Evolutionary conservation across 176 grass and related monocot genomes (phyloP), one percentile per base, ranked within the genome.

Genomic region (Triticum monococcum): DNA sequence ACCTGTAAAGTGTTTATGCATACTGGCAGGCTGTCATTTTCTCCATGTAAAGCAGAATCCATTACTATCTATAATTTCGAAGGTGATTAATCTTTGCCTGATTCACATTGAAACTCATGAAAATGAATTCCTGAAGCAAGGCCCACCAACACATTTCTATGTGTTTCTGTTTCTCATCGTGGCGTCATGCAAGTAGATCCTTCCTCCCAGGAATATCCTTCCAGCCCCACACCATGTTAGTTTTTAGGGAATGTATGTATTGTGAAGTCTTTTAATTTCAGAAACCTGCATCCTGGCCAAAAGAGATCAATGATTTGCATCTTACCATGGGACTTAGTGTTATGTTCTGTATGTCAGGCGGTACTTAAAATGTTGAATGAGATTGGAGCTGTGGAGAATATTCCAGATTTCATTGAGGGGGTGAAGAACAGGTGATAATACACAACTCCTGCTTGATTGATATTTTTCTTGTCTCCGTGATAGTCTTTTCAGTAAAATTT

Each of bases 291-390:
- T 41, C 45, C 17, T 17, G 14, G 17, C 41, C 28, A 13, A 52
- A 2, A 79, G 66, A 79, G 16, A 30, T 66, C 60, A 85, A 89
- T 7, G 5, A 46, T 66, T 75, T 0, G 12, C 66, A 59, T 36
- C 33, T 75, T 80, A 24, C 24, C 13, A 17, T 85, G 87, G 40
- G 1, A 16, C 57, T 88, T 75, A 83, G 83, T 68, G 22, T 45
- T 66, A 65, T 87, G 81, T 86, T 64, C 45, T 79, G 63, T 59
- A 80, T 88, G n/a, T 13, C 84, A 99, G 97, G 97, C 97, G 33
- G 97, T 99, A 73, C 93, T 99, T 77, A 99, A 94, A 87, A 99
- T 99, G 97, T 79, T 99, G 61, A 96, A 84, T 88, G 97, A 99
- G 87, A 99, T 99, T 80, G 92, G 92, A 81, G 91, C 80, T 68